phyloP scores from a whole-genome alignment of 306 rosid species.

The Gillenia trifoliata region DNA sequence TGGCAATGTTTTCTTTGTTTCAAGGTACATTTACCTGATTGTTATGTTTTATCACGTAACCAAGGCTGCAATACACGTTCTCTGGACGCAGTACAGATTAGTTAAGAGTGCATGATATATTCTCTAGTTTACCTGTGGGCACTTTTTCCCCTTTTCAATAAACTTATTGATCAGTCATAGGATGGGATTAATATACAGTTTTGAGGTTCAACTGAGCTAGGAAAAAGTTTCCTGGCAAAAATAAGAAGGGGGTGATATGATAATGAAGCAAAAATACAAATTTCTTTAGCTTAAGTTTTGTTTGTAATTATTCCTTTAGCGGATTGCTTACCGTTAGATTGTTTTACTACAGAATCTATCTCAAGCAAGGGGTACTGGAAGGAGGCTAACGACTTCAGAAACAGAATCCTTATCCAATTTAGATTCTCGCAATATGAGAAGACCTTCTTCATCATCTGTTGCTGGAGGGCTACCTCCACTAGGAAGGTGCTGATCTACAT shows the following conservation, averaged over 20 bases:
- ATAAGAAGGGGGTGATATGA: background rate
- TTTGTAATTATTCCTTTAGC: background rate
- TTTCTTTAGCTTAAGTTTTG: background rate
- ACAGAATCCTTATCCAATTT: conserved; percentile 65
- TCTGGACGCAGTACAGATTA: background rate
- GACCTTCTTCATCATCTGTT: conserved; percentile 94
- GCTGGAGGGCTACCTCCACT: conserved; percentile 93
- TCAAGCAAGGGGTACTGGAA: conserved; percentile 73
- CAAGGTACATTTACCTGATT: background rate
- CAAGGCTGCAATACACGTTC: background rate
- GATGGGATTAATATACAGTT: background rate
- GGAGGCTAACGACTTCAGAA: conserved; percentile 66
- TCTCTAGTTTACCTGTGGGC: background rate
- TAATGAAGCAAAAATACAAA: background rate
- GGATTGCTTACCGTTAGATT: background rate
- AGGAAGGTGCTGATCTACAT: conserved; percentile 64
- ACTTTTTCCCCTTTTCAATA: background rate
- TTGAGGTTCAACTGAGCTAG: background rate
- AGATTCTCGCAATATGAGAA: conserved; percentile 66
- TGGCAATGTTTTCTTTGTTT: background rate
- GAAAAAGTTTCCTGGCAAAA: background rate
- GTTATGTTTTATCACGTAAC: background rate
- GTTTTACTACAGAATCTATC: conserved; percentile 65
- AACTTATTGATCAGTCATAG: background rate
- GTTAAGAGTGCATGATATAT: background rate